Evolutionary conservation across 208 protist genomes (phyloP), one percentile per base, ranked within the genome.

Genomic region (Lotmaria passim): DNA sequence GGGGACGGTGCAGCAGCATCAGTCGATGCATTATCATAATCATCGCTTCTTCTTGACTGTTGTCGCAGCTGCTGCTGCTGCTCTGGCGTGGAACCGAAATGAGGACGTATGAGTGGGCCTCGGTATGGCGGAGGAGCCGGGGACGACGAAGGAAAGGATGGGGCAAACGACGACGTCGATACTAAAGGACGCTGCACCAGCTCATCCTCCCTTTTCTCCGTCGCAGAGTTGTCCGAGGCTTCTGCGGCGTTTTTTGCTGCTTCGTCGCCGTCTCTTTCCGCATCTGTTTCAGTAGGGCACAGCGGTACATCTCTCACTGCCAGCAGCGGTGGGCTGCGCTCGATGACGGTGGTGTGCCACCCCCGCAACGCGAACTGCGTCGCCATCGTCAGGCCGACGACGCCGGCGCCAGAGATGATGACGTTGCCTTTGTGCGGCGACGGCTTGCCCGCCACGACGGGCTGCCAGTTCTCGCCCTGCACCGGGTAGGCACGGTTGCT

Each of bases 401-500:
- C 82, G n/a, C 92, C 92, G 24, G 61, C 92, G n/a, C 92, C 92
- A 24, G 89, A 87, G 26, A 96, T 65, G 60, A 94, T 70, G n/a
- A 96, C 86, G 55, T 82, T 86, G 33, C 92, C 92, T 70, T 96
- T 96, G 62, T 95, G 89, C 19, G 92, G 87, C 0, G 86, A 86
- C 0, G 87, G 79, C 50, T 73, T 73, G 39, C 58, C 81, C 0
- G 75, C 81, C 12, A 93, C 78, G 26, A 89, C 85, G 26, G 85
- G 92, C 69, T 95, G 87, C 88, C 89, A 96, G 73, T 93, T 79
- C 60, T 91, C 86, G 6, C 82, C 86, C 28, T 75, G 76, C 5
- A 82, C 73, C 0, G 92, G 92, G 78, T 96, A 96, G 30, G 92
- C 92, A 11, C 87, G 80, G 74, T 95, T 93, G 75, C 89, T 96